A percentile compares a stretch with the other conserved stretches of the same genome.
These are phyloP conservation scores for Aspergillus latus DNA, from an alignment of 2,329 filamentous ascomycete species.

Conservation along the genomic window DNA sequence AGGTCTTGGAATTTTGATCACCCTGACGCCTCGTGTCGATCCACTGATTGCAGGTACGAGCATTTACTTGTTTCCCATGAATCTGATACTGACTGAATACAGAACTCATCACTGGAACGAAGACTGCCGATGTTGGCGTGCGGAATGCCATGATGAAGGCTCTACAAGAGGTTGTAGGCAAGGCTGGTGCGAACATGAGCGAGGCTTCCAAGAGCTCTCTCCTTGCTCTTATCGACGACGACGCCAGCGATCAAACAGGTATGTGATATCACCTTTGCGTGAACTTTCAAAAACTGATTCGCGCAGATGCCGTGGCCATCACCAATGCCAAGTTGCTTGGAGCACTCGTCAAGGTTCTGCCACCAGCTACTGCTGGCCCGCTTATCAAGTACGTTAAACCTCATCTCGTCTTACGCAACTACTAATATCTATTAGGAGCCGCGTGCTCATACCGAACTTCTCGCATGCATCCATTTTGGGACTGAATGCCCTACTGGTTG, in stretches of 20 bases:
- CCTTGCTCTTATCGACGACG: conserved; percentile 81
- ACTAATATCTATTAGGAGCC: conserved; percentile 58
- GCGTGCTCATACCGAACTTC: conserved; percentile 75
- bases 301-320: conserved; percentile 70
- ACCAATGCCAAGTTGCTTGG: conserved; percentile 89
- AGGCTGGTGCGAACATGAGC: conserved; percentile 92
- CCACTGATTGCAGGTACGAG: conserved; percentile 69
- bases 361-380: conserved; percentile 64
- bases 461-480: conserved; percentile 78
- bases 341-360: conserved; percentile 82
- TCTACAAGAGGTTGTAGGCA: conserved; percentile 92
- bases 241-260: conserved; percentile 71
- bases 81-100: conserved; percentile 30
- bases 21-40: conserved; percentile 90
- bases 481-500: conserved; percentile 82
- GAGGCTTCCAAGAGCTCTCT: conserved; percentile 85
- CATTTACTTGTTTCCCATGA: neutral
- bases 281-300: neutral
- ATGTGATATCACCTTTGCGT: conserved; percentile 22
- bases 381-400: conserved; percentile 54
- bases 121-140: conserved; percentile 82
- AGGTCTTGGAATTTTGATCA: conserved; percentile 91
- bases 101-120: conserved; percentile 93
- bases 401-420: neutral
- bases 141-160: conserved; percentile 96